Conservation (phyloP, 495 filamentous ascomycete species). For the Daldinia childiae region DNA sequence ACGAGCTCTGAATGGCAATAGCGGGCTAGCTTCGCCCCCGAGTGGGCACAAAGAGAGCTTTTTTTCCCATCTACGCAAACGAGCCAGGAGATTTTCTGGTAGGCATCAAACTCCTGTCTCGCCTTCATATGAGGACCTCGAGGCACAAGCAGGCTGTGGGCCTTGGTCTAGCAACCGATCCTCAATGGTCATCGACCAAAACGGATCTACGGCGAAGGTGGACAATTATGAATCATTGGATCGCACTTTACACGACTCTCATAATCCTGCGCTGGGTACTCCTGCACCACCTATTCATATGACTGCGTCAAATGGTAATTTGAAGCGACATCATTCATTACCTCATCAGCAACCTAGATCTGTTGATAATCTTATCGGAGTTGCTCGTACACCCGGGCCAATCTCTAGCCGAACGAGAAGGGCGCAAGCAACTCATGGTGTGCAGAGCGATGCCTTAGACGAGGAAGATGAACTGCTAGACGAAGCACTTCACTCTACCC, state of each 20-base stretch:
- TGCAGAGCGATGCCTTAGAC: conserved; percentile 92
- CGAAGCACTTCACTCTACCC: conserved; percentile 69
- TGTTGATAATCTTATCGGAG: conserved; percentile 68
- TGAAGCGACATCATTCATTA: conserved; percentile 79
- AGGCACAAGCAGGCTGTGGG: conserved; percentile 89
- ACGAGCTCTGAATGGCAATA: conserved; percentile 84
- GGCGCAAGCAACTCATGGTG: conserved; percentile 77
- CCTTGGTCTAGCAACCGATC: conserved; percentile 87
- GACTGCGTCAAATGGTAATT: conserved; percentile 59
- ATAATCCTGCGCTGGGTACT: conserved; percentile 66
- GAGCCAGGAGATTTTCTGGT: conserved; percentile 90
- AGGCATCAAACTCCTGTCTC: conserved; percentile 81
- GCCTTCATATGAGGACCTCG: conserved; percentile 74
- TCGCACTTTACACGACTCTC: conserved; percentile 76
- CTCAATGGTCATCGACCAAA: conserved; percentile 80
- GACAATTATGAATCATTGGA: conserved; percentile 78
- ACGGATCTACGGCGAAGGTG: conserved; percentile 62
- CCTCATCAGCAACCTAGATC: conserved; percentile 73
- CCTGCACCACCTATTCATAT: conserved; percentile 64
- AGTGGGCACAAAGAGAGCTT: conserved; percentile 89
- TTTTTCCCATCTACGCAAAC: conserved; percentile 96
- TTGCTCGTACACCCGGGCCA: conserved; percentile 64
- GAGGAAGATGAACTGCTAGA: conserved; percentile 96
- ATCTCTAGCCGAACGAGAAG: conserved; percentile 86
- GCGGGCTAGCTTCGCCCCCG: conserved; percentile 68